Evolutionary conservation across 2,329 filamentous ascomycete genomes (phyloP).

Genomic region (Lachnellula occidentalis): DNA sequence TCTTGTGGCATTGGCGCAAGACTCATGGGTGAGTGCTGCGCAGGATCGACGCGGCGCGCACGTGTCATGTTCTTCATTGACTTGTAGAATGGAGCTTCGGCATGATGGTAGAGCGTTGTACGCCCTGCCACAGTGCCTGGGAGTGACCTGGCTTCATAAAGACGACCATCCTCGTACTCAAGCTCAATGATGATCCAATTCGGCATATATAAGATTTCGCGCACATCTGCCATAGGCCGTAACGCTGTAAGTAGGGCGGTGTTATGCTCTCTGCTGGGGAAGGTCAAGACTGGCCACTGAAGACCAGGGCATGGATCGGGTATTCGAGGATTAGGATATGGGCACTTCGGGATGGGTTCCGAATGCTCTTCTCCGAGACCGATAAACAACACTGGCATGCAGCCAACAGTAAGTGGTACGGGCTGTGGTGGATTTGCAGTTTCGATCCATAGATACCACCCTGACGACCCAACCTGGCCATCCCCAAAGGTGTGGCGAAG

Average conservation of each 20-base stretch:
- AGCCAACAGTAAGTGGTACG: slow-evolving; percentile 12
- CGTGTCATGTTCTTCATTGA: slow-evolving; percentile 15
- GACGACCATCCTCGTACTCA: slow-evolving; percentile 14
- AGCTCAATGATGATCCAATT: slow-evolving; percentile 15
- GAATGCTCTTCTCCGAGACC: slow-evolving; percentile 9
- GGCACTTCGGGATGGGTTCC: slow-evolving; percentile 11
- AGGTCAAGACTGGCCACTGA: slow-evolving; percentile 13
- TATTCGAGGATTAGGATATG: slow-evolving; percentile 14
- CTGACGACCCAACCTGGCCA: slow-evolving; percentile 17
- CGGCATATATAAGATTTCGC: slow-evolving; percentile 13
- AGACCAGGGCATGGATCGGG: slow-evolving; percentile 11
- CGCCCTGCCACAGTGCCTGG: slow-evolving; percentile 13
- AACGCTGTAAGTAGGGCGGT: slow-evolving; percentile 12
- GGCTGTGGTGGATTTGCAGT: slow-evolving; percentile 15
- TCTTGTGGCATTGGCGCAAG: slow-evolving; percentile 15
- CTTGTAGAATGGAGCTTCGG: slow-evolving; percentile 10
- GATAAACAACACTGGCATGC: slow-evolving; percentile 16
- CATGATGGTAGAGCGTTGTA: slow-evolving; percentile 15
- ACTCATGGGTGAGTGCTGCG: slow-evolving; percentile 3
- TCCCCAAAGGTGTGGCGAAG: slow-evolving; percentile 40
- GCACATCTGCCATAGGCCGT: slow-evolving; percentile 13
- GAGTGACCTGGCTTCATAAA: slow-evolving; percentile 14
- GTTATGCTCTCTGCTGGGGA: slow-evolving; percentile 13
- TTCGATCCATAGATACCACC: slow-evolving; percentile 15
- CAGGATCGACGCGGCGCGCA: slow-evolving; percentile 11